These are phyloP conservation scores for Quercus glauca DNA, from an alignment of 306 rosid genomes.

Conservation along the genomic window DNA sequence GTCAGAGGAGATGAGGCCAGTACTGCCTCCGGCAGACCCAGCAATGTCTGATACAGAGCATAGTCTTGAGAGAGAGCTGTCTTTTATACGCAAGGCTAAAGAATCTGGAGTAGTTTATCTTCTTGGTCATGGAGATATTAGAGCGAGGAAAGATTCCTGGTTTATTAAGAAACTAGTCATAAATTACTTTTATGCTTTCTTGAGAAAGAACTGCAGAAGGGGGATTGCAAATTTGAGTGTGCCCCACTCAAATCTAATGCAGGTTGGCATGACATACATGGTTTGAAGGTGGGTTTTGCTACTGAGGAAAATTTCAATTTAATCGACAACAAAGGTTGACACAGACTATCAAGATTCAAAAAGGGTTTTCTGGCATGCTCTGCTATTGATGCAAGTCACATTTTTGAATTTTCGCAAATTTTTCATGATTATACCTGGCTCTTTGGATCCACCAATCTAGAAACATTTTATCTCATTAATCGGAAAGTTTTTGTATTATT, in stretches of 20 bases:
- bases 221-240: slow-evolving; percentile 90
- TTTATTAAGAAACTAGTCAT: slow-evolving; percentile 81
- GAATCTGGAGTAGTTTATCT: slow-evolving; percentile 95
- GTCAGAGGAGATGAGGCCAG: slow-evolving; percentile 46
- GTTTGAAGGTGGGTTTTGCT: slow-evolving; percentile 56
- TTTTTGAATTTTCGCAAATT: slow-evolving; percentile 3
- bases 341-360: slow-evolving; percentile 7
- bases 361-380: background rate
- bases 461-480: slow-evolving; percentile 1
- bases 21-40: slow-evolving; percentile 33
- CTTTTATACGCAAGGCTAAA: slow-evolving; percentile 85
- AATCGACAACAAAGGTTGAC: background rate
- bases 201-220: slow-evolving; percentile 90
- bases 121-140: slow-evolving; percentile 92
- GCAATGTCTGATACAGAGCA: slow-evolving; percentile 65
- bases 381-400: background rate
- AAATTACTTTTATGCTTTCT: slow-evolving; percentile 85
- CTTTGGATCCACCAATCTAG: slow-evolving; percentile 14
- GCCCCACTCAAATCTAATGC: slow-evolving; percentile 90
- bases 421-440: slow-evolving; percentile 13
- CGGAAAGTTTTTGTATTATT: slow-evolving; percentile 3
- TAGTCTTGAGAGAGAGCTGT: slow-evolving; percentile 84
- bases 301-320: background rate
- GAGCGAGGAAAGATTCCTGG: slow-evolving; percentile 95
- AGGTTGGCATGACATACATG: slow-evolving; percentile 99